These are phyloP conservation scores for Trichoderma lentiforme DNA, from an alignment of 2,329 filamentous ascomycete genomes.

Conservation along the genomic window DNA sequence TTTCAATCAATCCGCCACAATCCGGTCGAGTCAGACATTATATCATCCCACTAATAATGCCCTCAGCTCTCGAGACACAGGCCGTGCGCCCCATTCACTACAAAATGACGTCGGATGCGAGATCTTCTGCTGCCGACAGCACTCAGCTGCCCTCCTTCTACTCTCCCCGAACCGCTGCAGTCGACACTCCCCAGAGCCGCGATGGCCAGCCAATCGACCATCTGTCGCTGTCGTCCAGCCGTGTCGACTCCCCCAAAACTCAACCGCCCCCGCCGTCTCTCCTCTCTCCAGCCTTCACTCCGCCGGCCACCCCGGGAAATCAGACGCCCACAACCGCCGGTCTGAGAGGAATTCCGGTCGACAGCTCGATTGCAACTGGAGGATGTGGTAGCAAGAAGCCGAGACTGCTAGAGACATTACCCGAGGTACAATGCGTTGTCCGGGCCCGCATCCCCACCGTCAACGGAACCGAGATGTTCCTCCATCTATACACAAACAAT, in stretches of 20 bases:
- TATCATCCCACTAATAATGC: conserved; percentile 3
- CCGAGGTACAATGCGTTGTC: conserved; percentile 88
- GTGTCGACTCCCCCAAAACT: conserved; percentile 16
- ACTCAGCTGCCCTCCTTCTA: conserved; percentile 46
- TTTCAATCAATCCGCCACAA: background rate
- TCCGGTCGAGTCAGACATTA: background rate
- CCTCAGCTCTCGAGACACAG: conserved; percentile 11
- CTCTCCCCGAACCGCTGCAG: conserved; percentile 38
- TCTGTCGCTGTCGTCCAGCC: conserved; percentile 35
- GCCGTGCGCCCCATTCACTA: background rate
- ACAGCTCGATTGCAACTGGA: conserved; percentile 55
- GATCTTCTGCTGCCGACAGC: conserved; percentile 22
- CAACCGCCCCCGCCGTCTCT: conserved; percentile 59
- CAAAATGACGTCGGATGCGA: conserved; percentile 13
- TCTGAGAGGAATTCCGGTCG: conserved; percentile 56
- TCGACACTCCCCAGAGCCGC: conserved; percentile 24
- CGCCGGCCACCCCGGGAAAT: conserved; percentile 61
- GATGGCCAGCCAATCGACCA: conserved; percentile 32
- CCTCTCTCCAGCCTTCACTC: conserved; percentile 82
- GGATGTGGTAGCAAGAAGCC: conserved; percentile 64
- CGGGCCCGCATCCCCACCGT: conserved; percentile 93
- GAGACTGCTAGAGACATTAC: conserved; percentile 70
- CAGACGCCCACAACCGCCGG: conserved; percentile 46
- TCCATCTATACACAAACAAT: conserved; percentile 91
- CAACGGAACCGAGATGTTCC: conserved; percentile 89